These are phyloP conservation scores for Neckera pumila DNA, from an alignment of 225 moss, liverwort and hornwort genomes.

Conservation along the genomic window DNA sequence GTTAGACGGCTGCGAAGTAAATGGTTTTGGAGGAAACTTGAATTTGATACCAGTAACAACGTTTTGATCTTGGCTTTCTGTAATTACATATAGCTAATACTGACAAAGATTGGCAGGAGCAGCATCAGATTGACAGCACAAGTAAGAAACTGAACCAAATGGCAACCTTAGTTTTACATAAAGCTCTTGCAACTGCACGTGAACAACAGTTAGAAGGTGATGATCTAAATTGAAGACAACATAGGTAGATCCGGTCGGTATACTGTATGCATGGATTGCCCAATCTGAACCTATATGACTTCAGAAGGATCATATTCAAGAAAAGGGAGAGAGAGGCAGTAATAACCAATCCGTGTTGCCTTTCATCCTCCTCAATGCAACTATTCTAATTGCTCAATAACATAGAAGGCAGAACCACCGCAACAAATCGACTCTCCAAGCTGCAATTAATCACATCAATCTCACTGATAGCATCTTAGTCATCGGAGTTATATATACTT, in stretches of 20 bases:
- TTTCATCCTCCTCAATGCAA: not conserved
- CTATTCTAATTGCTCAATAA: not conserved
- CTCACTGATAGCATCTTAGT: not conserved
- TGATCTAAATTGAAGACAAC: not conserved
- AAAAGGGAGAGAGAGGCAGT: not conserved
- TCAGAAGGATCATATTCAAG: not conserved
- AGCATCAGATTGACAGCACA: not conserved
- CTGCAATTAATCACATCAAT: not conserved
- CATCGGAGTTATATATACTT: not conserved
- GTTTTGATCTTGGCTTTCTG: not conserved
- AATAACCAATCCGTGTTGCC: not conserved
- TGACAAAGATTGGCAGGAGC: not conserved
- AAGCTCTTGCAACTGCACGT: not conserved
- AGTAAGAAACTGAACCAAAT: not conserved
- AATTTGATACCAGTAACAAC: not conserved
- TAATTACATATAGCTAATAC: not conserved
- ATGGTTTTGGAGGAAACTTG: not conserved
- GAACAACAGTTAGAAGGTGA: not conserved
- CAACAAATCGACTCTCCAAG: not conserved
- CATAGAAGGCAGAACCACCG: not conserved
- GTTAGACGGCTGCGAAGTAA: not conserved
- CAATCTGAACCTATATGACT: not conserved
- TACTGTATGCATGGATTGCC: not conserved
- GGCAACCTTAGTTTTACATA: not conserved
- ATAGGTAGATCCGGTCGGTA: not conserved